Conservation (phyloP, 2,329 filamentous ascomycete genomes). For the Penicillium sp. region DNA sequence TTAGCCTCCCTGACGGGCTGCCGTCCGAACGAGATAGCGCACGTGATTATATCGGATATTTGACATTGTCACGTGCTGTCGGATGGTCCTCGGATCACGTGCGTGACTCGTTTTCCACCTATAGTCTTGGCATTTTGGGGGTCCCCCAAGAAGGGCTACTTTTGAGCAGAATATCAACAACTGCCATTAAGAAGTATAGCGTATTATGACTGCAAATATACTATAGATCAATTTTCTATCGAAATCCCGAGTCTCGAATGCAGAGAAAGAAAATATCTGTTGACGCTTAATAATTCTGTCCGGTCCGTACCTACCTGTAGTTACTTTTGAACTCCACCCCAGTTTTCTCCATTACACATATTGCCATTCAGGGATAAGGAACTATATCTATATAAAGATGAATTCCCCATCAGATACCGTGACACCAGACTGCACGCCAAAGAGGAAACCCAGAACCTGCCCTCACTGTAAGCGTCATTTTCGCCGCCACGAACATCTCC, state of each 20-base stretch:
- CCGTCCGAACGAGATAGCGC: too few relatives aligned
- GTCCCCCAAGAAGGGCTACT: not conserved
- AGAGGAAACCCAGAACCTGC: conserved; percentile 8
- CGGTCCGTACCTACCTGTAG: not conserved
- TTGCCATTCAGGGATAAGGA: not conserved
- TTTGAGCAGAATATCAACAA: too few relatives aligned
- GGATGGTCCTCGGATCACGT: too few relatives aligned
- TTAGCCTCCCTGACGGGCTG: too few relatives aligned
- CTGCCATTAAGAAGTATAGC: too few relatives aligned
- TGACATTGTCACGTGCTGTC: too few relatives aligned
- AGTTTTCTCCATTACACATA: not conserved
- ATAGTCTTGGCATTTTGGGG: not conserved
- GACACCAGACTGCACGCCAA: not conserved
- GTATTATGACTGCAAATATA: too few relatives aligned
- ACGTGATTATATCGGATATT: too few relatives aligned
- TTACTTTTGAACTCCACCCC: not conserved
- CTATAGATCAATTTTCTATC: too few relatives aligned
- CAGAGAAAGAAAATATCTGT: too few relatives aligned
- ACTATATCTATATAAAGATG: not conserved
- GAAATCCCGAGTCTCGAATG: not conserved
- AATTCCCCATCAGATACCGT: not conserved
- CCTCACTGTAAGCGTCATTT: conserved; percentile 12
- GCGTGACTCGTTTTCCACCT: not conserved
- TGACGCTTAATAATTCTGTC: not conserved
- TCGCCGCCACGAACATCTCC: conserved; percentile 14